Base-by-base conservation (phyloP, 2,329 filamentous ascomycete genomes). In the Aspergillus aculeatinus region DNA sequence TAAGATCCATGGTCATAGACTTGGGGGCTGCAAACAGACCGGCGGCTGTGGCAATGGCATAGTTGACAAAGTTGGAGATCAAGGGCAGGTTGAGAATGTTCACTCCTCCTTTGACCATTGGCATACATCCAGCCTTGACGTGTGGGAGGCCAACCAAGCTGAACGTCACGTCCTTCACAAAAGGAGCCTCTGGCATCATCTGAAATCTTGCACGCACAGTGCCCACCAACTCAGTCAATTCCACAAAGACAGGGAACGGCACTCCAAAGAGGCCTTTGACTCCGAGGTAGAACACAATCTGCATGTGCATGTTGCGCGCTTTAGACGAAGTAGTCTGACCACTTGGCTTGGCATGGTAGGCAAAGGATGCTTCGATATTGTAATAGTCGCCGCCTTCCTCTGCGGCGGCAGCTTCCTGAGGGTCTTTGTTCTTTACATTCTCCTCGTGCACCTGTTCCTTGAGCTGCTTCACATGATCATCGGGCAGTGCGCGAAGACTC, bases 11-110 rank as follows among this genome's bases (percentile, higher is more conserved):
- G 0, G 91, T 92, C 89, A 98, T 89, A 11, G 89, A 95, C 77
- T 97, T 97, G 9, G 94, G 94, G 2, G 94, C 94, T 27, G 97
- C 92, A 64, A 97, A 97, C 85, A 96, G 89, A 71, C 88, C 90
- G 2, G 90, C 89, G 0, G 93, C 92, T 0, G 95, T 87, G 42
- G 87, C 88, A 68, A 98, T 96, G 5, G 94, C 92, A 79, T 93
- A 96, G 76, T 97, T 96, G 76, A 97, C 94, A 72, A 99, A 98
- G 69, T 96, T 96, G 14, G 91, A 96, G 68, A 98, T 97, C 42
- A 98, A 76, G 0, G 94, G 94, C 10, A 98, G 80, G 67, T 98
- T 96, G 27, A 98, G 80, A 50, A 98, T 87, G 67, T 98, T 98
- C 62, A 96, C 88, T 2, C 92, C 94, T 65, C 87, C 89, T 72